Evolutionary conservation across 2,329 filamentous ascomycete genomes (phyloP), one percentile per base, ranked within the genome.

Genomic region (Curvularia spicifera): DNA sequence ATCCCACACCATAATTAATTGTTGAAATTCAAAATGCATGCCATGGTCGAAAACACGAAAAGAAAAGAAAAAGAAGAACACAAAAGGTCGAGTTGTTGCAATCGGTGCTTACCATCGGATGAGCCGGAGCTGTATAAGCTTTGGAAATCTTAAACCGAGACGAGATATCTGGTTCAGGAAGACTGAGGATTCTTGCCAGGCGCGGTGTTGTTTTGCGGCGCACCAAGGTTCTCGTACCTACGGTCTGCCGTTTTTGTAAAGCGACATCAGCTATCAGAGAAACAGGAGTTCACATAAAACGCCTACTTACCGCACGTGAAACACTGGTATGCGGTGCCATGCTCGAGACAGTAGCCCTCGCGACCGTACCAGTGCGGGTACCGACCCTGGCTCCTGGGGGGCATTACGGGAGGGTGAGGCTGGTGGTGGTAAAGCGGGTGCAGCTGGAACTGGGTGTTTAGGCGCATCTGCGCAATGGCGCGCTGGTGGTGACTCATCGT

Each of bases 401-500:
- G 44, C n/a, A 24, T 15, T n/a, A 40, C 15, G 2, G n/a, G 5
- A 24, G 43, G 24, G 10, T 24, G 33, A 24, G 43, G 57, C 5
- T 39, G 15, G 35, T 28, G 29, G 9, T 31, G 29, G 29, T 31
- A 31, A 8, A 35, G 22, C 5, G 35, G 13, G 12, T 59, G 62
- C 7, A 26, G 13, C 5, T 35, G 42, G 7, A 42, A 24, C 4
- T 51, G 50, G 22, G 35, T 48, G 5, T n/a, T n/a, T 4, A 40
- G 10, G 6, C 63, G 35, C 49, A 64, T 24, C 37, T 57, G 51
- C 1, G 45, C 60, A 7, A 70, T 49, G 3, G 46, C 53, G 5
- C 57, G 56, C 53, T 69, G 65, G 4, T 67, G 60, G 29, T 64
- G 57, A 18, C 59, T 64, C 22, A 69, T 37, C 5, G 65, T 58